A percentile compares a stretch with the other conserved stretches of the same genome.
Conservation (phyloP, 2,329 filamentous ascomycete genomes). For the Neofusicoccum laricinum region DNA sequence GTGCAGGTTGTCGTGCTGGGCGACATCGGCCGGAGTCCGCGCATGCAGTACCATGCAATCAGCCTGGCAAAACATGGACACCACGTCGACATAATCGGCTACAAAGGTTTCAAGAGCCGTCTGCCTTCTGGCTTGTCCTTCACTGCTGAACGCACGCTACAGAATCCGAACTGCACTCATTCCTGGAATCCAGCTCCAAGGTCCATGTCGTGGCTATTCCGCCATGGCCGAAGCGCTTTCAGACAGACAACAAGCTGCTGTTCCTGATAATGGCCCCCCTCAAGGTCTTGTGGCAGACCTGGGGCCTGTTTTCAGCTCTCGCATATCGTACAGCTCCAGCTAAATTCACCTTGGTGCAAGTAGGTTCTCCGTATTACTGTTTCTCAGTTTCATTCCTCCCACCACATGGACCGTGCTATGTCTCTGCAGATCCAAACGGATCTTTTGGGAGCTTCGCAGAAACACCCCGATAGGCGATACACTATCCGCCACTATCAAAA, state of each 20-base stretch:
- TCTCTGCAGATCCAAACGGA: no score
- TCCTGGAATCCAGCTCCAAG: slow-evolving; percentile 64
- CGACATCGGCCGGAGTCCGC: slow-evolving; percentile 91
- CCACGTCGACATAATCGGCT: slow-evolving; percentile 81
- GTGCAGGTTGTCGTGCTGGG: slow-evolving; percentile 89
- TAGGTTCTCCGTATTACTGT: slow-evolving; percentile 26
- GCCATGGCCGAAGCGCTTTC: slow-evolving; percentile 64
- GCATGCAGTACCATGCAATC: slow-evolving; percentile 97
- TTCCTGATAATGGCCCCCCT: slow-evolving; percentile 77
- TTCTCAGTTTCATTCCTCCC: neutral
- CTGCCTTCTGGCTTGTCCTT: neutral
- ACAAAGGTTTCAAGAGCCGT: slow-evolving; percentile 58
- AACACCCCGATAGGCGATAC: no score
- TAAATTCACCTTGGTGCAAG: slow-evolving; percentile 82
- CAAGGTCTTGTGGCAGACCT: slow-evolving; percentile 82
- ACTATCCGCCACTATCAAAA: neutral
- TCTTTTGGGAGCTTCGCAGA: no score
- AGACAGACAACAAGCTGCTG: slow-evolving; percentile 65
- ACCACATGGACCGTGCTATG: neutral
- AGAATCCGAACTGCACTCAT: slow-evolving; percentile 81
- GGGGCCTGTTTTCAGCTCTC: slow-evolving; percentile 67
- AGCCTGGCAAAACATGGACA: slow-evolving; percentile 83
- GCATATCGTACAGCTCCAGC: slow-evolving; percentile 71
- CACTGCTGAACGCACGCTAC: neutral
- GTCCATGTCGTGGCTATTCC: slow-evolving; percentile 71